phyloP scores from a whole-genome alignment of 176 grass and related monocot genomes.

The Carex cristatella region DNA sequence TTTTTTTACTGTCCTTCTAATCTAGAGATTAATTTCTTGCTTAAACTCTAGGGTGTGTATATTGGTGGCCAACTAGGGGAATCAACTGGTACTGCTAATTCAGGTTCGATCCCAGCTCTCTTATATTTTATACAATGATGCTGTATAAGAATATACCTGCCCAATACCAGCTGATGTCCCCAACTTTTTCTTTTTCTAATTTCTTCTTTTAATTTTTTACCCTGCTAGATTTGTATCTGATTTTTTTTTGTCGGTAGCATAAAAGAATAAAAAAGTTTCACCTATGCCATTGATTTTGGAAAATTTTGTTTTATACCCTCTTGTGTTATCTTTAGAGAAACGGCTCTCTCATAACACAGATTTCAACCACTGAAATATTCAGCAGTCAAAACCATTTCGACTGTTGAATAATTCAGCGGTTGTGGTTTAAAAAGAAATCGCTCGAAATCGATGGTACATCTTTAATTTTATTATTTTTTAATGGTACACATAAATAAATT shows the following conservation, averaged over 20 bases:
- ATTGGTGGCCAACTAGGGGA: constrained; percentile 19
- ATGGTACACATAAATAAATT: too few species aligned
- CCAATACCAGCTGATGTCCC: neutral
- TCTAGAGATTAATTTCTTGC: neutral
- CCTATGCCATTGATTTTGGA: too few species aligned
- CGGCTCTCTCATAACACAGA: too few species aligned
- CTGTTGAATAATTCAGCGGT: too few species aligned
- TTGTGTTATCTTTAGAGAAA: neutral
- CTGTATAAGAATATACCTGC: neutral
- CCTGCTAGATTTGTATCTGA: neutral
- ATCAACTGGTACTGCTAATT: constrained; percentile 18
- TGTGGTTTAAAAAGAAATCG: too few species aligned
- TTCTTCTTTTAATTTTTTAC: neutral
- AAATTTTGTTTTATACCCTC: too few species aligned
- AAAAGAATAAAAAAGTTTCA: too few species aligned
- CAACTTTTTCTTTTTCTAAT: neutral
- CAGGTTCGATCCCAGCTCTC: constrained; percentile 6
- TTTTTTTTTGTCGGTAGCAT: too few species aligned
- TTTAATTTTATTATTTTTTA: too few species aligned
- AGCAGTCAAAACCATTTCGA: too few species aligned
- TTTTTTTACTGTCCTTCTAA: neutral
- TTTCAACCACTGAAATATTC: too few species aligned
- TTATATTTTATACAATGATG: constrained; percentile 1
- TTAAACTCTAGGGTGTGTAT: constrained; percentile 20
- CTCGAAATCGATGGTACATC: too few species aligned